Evolutionary conservation across 1,284 basidiomycete species (phyloP), one percentile per base, ranked within the genome.

Genomic region (Veloboletus limbatus): DNA sequence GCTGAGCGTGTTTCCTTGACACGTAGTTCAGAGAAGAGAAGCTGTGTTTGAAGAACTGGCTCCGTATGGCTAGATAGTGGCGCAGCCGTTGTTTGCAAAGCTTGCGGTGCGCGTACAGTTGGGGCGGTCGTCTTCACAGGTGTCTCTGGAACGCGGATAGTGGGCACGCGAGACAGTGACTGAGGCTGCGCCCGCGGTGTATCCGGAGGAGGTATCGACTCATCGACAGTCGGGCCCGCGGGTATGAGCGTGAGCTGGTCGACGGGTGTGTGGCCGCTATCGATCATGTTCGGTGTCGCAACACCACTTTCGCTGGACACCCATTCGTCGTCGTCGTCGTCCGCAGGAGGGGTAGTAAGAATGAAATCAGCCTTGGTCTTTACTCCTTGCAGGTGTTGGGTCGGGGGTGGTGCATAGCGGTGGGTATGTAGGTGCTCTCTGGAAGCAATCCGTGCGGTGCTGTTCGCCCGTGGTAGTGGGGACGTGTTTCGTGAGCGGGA

Each of bases 251-350:
- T 58, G 49, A 49, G 59, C 28, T 53, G 51, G 44, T 69, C 65
- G 42, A 69, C 59, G 22, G 66, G 72, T 31, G 71, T 72, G 40
- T 67, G 55, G 20, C 47, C 59, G 14, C 67, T 68, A 36, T 75
- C 75, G 13, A 66, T 59, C 32, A 69, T 63, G 49, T 75, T 76
- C 8, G 86, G 85, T 3, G 85, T 88, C 3, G 70, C 82, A 1
- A 78, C 81, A 13, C 83, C 85, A 56, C 83, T 87, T 61, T 85
- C 85, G 59, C 79, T 85, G 16, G 84, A 86, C 2, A 85, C 74
- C 83, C 85, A 87, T 51, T 81, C 86, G 44, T 85, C 83, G 31
- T 83, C 83, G 31, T 83, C 81, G 14, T 75, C 78, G 40, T 77
- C 76, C 20, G 64, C 71, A 39, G 66, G 70, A 42, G 71, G 70